Percentiles rank a stretch among this genome's conserved stretches.
Conservation (phyloP, 306 rosid species). For the Medicago ruthenica region DNA sequence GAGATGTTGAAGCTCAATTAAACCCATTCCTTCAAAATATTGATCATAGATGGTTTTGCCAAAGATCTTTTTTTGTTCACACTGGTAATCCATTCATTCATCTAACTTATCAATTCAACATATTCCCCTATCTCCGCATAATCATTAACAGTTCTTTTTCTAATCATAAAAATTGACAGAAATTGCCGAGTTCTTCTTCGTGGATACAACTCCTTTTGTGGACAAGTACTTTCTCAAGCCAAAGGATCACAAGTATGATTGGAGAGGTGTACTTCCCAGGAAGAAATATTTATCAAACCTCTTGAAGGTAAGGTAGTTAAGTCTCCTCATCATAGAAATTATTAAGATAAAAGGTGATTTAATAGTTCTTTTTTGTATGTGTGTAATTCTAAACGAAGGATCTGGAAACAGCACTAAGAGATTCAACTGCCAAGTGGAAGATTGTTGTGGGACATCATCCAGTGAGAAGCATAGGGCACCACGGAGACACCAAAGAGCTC, state of each 20-base stretch:
- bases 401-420: constrained; percentile 47
- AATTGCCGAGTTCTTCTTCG: constrained; percentile 52
- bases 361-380: background rate
- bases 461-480: constrained; percentile 54
- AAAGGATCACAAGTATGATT: constrained; percentile 56
- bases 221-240: constrained; percentile 51
- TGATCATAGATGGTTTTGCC: constrained; percentile 59
- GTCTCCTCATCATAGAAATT: background rate
- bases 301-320: constrained; percentile 49
- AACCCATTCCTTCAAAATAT: constrained; percentile 49
- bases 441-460: constrained; percentile 62
- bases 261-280: constrained; percentile 61
- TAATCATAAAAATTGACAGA: constrained; percentile 35
- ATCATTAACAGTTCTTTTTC: background rate
- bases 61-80: constrained; percentile 52
- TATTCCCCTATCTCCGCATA: background rate
- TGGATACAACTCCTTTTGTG: constrained; percentile 61
- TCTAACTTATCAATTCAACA: background rate
- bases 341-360: constrained; percentile 21
- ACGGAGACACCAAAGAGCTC: constrained; percentile 56
- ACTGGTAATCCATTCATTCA: constrained; percentile 40
- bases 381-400: constrained; percentile 37
- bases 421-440: constrained; percentile 53
- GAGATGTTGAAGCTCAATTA: constrained; percentile 56
- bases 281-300: constrained; percentile 48